These are phyloP conservation scores for Talaromyces stipitatus DNA, from an alignment of 495 filamentous ascomycete genomes.

Conservation along the genomic window DNA sequence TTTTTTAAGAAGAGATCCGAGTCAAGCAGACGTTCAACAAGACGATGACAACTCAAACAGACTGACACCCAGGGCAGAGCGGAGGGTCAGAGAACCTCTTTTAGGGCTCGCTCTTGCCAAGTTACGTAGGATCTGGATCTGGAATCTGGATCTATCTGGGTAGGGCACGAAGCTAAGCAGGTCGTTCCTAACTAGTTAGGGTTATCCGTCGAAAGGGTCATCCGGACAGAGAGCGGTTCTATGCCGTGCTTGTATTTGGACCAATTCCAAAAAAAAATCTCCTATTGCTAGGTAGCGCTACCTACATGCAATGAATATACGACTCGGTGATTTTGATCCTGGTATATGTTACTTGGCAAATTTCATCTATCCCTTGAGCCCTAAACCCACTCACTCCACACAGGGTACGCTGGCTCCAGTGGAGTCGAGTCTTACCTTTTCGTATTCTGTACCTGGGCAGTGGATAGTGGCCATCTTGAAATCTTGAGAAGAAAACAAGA, in stretches of 20 bases:
- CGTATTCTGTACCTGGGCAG: neutral
- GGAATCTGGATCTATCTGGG: neutral
- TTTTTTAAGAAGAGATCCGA: neutral
- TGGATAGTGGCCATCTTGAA: neutral
- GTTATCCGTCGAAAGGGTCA: too few species aligned
- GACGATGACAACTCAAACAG: too few species aligned
- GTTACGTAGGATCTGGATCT: neutral
- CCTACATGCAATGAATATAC: neutral
- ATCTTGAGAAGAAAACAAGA: too few species aligned
- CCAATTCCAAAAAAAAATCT: neutral
- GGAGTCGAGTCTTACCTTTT: neutral
- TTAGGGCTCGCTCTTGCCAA: too few species aligned
- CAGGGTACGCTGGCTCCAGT: neutral
- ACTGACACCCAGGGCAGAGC: too few species aligned
- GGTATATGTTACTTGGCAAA: neutral
- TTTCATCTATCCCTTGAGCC: neutral
- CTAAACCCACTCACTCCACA: neutral
- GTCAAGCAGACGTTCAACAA: too few species aligned
- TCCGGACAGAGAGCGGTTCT: neutral
- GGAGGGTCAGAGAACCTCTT: neutral
- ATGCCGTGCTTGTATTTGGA: neutral
- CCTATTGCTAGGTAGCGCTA: neutral
- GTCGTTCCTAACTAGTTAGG: too few species aligned
- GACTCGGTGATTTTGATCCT: neutral
- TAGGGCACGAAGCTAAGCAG: too few species aligned